Percentiles rank a stretch among this genome's conserved stretches.
phyloP scores from a whole-genome alignment of 495 filamentous ascomycete genomes.

The Penicillium manginii region DNA sequence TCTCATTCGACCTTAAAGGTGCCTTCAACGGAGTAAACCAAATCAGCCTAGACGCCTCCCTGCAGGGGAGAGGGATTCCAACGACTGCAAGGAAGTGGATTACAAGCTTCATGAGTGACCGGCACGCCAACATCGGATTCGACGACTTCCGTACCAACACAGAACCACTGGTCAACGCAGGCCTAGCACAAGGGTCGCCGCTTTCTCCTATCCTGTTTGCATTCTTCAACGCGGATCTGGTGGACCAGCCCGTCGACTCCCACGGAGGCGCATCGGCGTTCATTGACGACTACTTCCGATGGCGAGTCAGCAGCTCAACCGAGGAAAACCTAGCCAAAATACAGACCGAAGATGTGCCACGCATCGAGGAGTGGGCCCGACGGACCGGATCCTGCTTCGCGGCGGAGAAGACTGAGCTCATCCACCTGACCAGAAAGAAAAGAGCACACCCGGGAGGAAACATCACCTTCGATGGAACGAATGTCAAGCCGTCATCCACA shows the following conservation, averaged over 20 bases:
- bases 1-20: too few species aligned
- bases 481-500: too few species aligned
- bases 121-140: constrained; percentile 25
- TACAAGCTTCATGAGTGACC: constrained; percentile 2
- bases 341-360: too few species aligned
- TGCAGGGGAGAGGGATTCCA: constrained; percentile 20
- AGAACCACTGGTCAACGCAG: constrained; percentile 9
- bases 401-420: constrained; percentile 30
- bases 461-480: too few species aligned
- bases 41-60: too few species aligned
- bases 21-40: too few species aligned
- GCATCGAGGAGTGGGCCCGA: constrained; percentile 13
- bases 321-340: constrained; percentile 13
- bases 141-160: constrained; percentile 24
- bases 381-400: constrained; percentile 24
- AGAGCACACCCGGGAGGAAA: too few species aligned
- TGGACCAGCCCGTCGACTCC: neutral
- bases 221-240: neutral
- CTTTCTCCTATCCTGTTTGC: neutral
- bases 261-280: too few species aligned
- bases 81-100: constrained; percentile 20
- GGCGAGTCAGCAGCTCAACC: constrained; percentile 9
- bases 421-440: constrained; percentile 19
- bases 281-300: constrained; percentile 19
- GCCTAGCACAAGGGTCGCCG: neutral